Percentiles rank a stretch among this genome's conserved stretches.
Conservation (phyloP, 371 early-diverging fungal species). For the Mucor mucedo region DNA sequence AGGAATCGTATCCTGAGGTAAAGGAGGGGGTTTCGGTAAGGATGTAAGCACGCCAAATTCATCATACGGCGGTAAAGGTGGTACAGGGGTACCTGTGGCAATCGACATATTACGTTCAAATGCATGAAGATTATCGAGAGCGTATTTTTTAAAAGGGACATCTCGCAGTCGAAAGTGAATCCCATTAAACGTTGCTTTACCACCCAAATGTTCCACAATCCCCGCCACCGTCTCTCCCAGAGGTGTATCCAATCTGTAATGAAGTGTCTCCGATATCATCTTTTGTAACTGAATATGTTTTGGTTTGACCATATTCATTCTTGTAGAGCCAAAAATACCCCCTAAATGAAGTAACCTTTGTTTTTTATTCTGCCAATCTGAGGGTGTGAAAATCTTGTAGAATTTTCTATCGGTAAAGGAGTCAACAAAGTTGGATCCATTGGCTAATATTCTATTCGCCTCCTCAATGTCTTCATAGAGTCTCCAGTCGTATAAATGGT, state of each 20-base stretch:
- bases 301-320: constrained; percentile 49
- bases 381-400: constrained; percentile 37
- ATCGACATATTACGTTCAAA: constrained; percentile 39
- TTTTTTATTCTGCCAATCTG: constrained; percentile 33
- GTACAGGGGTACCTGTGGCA: constrained; percentile 31
- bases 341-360: constrained; percentile 58
- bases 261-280: constrained; percentile 33
- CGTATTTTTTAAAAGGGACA: constrained; percentile 51
- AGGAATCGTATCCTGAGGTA: constrained; percentile 17
- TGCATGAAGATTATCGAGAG: constrained; percentile 37
- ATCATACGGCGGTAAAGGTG: constrained; percentile 21
- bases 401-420: constrained; percentile 47
- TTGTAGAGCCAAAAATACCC: constrained; percentile 63
- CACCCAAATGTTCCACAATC: constrained; percentile 56
- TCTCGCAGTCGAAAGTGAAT: constrained; percentile 62
- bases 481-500: constrained; percentile 54
- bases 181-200: constrained; percentile 50
- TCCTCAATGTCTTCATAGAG: constrained; percentile 44
- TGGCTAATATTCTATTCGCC: constrained; percentile 36
- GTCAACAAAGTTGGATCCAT: constrained; percentile 47
- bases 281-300: constrained; percentile 39
- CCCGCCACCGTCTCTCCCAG: constrained; percentile 48
- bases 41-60: constrained; percentile 21
- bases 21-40: constrained; percentile 22
- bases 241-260: constrained; percentile 37